A percentile compares a stretch with the other conserved stretches of the same genome.
Evolutionary conservation across 345 rosid genomes (phyloP).

Genomic region (Corymbia maculata): DNA sequence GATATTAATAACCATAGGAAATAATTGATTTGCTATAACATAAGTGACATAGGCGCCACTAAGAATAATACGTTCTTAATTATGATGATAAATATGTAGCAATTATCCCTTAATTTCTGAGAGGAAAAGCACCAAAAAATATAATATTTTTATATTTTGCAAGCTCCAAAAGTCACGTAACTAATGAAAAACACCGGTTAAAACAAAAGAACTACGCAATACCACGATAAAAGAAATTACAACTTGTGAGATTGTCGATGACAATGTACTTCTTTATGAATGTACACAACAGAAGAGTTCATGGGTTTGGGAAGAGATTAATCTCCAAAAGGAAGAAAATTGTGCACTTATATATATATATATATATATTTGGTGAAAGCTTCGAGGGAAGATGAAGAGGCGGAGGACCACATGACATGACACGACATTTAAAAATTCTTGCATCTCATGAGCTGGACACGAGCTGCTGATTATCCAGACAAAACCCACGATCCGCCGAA

Average conservation of each 20-base stretch:
- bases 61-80: no score
- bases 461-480: neutral
- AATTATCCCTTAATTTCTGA: neutral
- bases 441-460: neutral
- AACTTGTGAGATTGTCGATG: neutral
- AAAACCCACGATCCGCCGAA: neutral
- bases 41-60: neutral
- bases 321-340: neutral
- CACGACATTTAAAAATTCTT: neutral
- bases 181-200: neutral
- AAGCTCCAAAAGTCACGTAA: neutral
- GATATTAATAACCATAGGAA: neutral
- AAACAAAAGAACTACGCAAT: fast-evolving
- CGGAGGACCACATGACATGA: neutral
- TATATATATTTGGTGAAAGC: neutral
- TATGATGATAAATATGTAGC: neutral
- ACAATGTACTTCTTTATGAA: neutral
- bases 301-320: neutral
- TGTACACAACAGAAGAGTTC: neutral
- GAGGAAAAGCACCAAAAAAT: neutral
- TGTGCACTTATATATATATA: neutral
- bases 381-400: neutral
- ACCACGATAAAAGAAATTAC: neutral
- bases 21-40: neutral
- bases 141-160: neutral